Conservation (phyloP, 164 flowering plant genomes). For the Nymphaea colorata region DNA sequence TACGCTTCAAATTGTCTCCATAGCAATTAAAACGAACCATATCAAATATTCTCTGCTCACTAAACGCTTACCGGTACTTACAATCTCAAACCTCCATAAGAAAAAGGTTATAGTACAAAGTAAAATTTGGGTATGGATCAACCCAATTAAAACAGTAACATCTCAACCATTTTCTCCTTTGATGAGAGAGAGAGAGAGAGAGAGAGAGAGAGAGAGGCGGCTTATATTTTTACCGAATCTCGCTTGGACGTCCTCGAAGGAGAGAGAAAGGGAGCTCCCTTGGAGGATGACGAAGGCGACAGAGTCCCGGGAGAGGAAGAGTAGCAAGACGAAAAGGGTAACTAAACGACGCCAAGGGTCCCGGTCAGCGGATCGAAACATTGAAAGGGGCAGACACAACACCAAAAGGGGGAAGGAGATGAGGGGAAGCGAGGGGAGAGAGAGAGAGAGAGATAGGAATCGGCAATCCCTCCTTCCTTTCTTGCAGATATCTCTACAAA, state of each 20-base stretch:
- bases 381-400: background rate
- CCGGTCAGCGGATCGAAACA: background rate
- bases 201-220: background rate
- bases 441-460: background rate
- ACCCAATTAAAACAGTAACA: background rate
- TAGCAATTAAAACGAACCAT: too few relatives aligned
- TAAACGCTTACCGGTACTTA: too few relatives aligned
- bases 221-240: background rate
- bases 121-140: background rate
- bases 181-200: background rate
- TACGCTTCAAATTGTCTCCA: too few relatives aligned
- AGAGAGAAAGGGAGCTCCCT: background rate
- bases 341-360: background rate
- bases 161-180: background rate
- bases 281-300: background rate
- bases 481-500: too few relatives aligned
- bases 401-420: background rate
- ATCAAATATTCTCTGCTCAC: too few relatives aligned
- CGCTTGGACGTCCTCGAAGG: slow-evolving; percentile 1
- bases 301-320: background rate
- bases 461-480: too few relatives aligned
- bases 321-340: background rate
- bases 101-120: too few relatives aligned
- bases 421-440: background rate
- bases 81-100: too few relatives aligned